A percentile compares a stretch with the other conserved stretches of the same genome.
phyloP scores from a whole-genome alignment of 768 basidiomycete genomes.

The Trametes villosa region DNA sequence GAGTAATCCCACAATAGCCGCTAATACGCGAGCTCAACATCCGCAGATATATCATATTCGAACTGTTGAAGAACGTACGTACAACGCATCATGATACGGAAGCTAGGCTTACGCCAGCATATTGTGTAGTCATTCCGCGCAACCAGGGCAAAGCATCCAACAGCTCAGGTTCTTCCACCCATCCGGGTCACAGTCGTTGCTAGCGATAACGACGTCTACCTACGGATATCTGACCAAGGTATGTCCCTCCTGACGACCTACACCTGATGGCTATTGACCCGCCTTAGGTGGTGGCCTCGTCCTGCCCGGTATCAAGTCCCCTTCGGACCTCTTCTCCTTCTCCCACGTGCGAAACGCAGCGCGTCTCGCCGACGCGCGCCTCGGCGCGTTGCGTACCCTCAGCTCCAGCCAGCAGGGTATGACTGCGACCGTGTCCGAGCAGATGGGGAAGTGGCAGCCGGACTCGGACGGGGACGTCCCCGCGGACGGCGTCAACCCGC shows the following conservation, averaged over 20 bases:
- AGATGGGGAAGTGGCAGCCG: slow-evolving; percentile 57
- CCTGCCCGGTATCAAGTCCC: slow-evolving; percentile 55
- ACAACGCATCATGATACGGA: neutral
- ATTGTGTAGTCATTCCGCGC: slow-evolving; percentile 68
- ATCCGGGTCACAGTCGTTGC: slow-evolving; percentile 78
- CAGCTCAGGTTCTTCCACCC: slow-evolving; percentile 52
- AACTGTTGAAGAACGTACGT: slow-evolving; percentile 86
- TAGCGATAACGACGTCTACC: slow-evolving; percentile 70
- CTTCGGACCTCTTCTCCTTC: slow-evolving; percentile 87
- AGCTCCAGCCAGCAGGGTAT: slow-evolving; percentile 65
- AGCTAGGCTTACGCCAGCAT: neutral
- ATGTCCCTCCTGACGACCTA: neutral
- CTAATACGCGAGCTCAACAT: neutral
- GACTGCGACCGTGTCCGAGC: slow-evolving; percentile 80
- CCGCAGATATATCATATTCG: slow-evolving; percentile 81
- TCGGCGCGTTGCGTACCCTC: slow-evolving; percentile 69
- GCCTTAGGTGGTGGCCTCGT: slow-evolving; percentile 71
- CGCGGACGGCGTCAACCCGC: slow-evolving; percentile 52
- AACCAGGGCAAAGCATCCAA: slow-evolving; percentile 55
- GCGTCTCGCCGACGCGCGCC: slow-evolving; percentile 65
- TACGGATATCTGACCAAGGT: slow-evolving; percentile 95
- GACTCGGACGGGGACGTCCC: slow-evolving; percentile 34
- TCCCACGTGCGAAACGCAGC: slow-evolving; percentile 81
- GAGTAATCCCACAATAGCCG: slow-evolving; percentile 31
- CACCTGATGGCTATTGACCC: neutral